A percentile compares a stretch with the other conserved stretches of the same genome.
phyloP scores from a whole-genome alignment of 129 eudicot genomes.

The Arctium lappa region DNA sequence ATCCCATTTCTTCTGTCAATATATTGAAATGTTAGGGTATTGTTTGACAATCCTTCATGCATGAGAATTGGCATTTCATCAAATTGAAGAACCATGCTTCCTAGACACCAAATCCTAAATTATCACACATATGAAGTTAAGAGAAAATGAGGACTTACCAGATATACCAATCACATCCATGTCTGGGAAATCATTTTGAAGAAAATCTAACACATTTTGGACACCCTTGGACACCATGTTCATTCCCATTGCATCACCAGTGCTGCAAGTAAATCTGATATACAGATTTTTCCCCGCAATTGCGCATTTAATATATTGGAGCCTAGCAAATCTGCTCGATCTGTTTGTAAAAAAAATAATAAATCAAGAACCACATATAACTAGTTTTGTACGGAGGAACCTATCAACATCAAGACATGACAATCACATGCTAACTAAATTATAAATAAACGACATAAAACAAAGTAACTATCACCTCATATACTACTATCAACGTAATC shows the following conservation, averaged over 20 bases:
- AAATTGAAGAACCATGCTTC: not conserved
- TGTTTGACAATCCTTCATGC: not conserved
- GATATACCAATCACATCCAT: slow-evolving; percentile 84
- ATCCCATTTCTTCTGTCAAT: not conserved
- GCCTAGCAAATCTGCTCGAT: slow-evolving; percentile 76
- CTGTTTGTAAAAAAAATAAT: slow-evolving; percentile 30
- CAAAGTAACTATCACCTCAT: slow-evolving; percentile 7
- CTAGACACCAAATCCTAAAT: not conserved
- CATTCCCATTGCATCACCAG: slow-evolving; percentile 92
- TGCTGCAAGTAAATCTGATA: slow-evolving; percentile 70
- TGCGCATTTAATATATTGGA: slow-evolving; percentile 54
- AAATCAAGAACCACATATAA: slow-evolving; percentile 1
- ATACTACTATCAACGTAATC: slow-evolving; percentile 4
- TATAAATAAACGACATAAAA: not conserved
- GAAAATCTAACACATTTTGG: slow-evolving; percentile 72
- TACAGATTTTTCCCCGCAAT: slow-evolving; percentile 74
- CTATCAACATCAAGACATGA: slow-evolving; percentile 21
- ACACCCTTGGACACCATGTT: slow-evolving; percentile 89
- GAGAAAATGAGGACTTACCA: slow-evolving; percentile 37
- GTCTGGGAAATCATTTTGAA: slow-evolving; percentile 63
- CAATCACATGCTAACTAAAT: slow-evolving; percentile 11
- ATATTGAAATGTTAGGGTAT: not conserved
- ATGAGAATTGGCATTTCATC: not conserved
- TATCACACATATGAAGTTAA: not conserved
- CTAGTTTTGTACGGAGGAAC: not conserved